phyloP scores from a whole-genome alignment of 257 asterid species.

The Nemophila menziesii region DNA sequence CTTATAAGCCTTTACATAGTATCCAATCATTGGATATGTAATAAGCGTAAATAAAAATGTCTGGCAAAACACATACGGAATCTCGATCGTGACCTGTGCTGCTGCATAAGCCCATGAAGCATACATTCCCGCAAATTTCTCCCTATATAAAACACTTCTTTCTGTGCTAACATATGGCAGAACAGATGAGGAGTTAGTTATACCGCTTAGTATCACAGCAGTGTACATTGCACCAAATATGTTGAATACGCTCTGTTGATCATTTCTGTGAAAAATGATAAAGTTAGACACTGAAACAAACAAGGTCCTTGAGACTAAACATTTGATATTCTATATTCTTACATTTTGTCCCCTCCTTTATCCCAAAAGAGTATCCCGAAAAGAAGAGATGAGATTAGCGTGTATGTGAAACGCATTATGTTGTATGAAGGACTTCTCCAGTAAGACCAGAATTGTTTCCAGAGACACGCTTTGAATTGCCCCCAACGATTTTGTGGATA shows the following conservation, averaged over 20 bases:
- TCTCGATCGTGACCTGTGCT: constrained; percentile 43
- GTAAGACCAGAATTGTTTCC: constrained; percentile 91
- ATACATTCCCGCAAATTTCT: constrained; percentile 41
- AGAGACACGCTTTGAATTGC: constrained; percentile 76
- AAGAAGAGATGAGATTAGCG: constrained; percentile 75
- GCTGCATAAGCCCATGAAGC: constrained; percentile 36
- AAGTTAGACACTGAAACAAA: no score
- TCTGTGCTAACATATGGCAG: constrained; percentile 33
- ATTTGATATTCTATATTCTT: no score
- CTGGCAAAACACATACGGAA: constrained; percentile 33
- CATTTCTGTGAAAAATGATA: constrained; percentile 28
- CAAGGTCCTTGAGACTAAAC: no score
- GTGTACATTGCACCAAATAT: constrained; percentile 30
- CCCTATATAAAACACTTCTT: constrained; percentile 35
- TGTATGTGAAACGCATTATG: constrained; percentile 89
- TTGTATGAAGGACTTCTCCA: constrained; percentile 99
- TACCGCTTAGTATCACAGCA: constrained; percentile 30
- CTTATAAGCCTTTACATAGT: constrained; percentile 15
- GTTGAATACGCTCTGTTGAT: constrained; percentile 28
- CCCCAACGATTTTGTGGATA: constrained; percentile 45
- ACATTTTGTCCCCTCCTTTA: no score
- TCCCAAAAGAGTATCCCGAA: no score
- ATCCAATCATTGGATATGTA: constrained; percentile 28
- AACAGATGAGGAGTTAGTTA: constrained; percentile 30
- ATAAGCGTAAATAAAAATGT: constrained; percentile 21